Evolutionary conservation across 1,284 basidiomycete genomes (phyloP), one percentile per base, ranked within the genome.

Genomic region (Testicularia cyperi): DNA sequence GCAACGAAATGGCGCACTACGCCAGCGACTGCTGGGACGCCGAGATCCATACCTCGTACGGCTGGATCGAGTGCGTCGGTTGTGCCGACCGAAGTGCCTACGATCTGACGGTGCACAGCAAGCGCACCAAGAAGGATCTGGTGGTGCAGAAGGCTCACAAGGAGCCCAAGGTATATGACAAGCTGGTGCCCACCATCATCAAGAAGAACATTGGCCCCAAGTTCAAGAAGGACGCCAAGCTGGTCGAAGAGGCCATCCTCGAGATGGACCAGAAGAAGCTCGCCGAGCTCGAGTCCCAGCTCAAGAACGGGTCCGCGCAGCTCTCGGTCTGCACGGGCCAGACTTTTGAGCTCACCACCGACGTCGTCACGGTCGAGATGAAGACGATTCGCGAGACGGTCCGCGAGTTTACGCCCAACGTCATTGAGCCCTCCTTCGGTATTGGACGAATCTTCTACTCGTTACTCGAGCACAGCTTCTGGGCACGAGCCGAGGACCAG

Each of bases 61-160:
- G 94, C 39, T 98, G 95, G 95, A 94, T 91, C 54, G 95, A 98
- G 80, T 98, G 94, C 78, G 92, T 97, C 38, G 95, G 94, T n/a
- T 98, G 95, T 79, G 94, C 95, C 34, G 94, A 99, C 79, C 87
- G 95, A 44, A 90, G 90, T 9, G 95, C 95, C 22, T 98, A 96
- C 79, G 95, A 98, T 65, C 72, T 84, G 42, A 83, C 81, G n/a
- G 83, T 84, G 20, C 83, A 84, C 77, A 77, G 79, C 44, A 78
- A 78, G 54, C 65, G 70, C 44, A 79, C 78, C 14, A 79, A 80
- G 67, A 81, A 79, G 49, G 82, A 83, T 70, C 81, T 94, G 19
- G 83, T 90, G 20, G 91, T 92, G 27, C 84, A 91, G 38, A 84
- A 92, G 79, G 85, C 86, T 34, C 80, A 97, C 52, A 87, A 88